Conservation (phyloP, 176 grass and related monocot genomes). For the Eleusine indica region DNA sequence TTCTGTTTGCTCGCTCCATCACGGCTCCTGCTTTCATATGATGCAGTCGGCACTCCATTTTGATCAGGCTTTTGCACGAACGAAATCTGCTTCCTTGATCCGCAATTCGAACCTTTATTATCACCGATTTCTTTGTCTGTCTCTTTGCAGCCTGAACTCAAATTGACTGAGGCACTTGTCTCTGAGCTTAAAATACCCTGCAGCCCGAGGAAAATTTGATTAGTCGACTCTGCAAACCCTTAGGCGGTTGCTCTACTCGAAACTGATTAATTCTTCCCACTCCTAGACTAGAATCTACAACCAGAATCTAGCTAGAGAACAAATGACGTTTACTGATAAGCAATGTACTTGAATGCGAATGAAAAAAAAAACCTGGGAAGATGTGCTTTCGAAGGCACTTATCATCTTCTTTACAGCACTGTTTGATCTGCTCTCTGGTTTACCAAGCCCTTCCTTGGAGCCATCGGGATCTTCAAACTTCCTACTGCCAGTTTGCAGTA, state of each 20-base stretch:
- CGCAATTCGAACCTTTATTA: conserved; percentile 25
- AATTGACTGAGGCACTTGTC: neutral
- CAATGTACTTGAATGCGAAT: neutral
- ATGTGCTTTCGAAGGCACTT: conserved; percentile 34
- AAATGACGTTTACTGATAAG: neutral
- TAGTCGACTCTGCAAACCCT: no score
- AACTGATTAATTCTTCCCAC: no score
- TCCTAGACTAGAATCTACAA: no score
- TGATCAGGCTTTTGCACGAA: neutral
- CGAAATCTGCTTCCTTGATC: neutral
- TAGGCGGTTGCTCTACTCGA: no score
- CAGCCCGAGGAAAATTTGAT: neutral
- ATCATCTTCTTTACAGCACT: conserved; percentile 51
- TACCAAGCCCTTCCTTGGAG: conserved; percentile 19
- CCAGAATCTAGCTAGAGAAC: neutral
- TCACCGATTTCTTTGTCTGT: neutral
- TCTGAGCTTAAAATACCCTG: neutral
- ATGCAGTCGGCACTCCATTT: neutral
- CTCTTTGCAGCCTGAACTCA: neutral
- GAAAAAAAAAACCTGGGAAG: conserved; percentile 30
- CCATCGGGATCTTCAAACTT: conserved; percentile 3
- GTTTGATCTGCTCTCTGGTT: conserved; percentile 20
- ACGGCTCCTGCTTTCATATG: neutral
- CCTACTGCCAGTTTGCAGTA: neutral
- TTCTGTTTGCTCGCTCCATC: neutral